These are phyloP conservation scores for Penicillium fimorum DNA, from an alignment of 495 filamentous ascomycete species.

Conservation along the genomic window DNA sequence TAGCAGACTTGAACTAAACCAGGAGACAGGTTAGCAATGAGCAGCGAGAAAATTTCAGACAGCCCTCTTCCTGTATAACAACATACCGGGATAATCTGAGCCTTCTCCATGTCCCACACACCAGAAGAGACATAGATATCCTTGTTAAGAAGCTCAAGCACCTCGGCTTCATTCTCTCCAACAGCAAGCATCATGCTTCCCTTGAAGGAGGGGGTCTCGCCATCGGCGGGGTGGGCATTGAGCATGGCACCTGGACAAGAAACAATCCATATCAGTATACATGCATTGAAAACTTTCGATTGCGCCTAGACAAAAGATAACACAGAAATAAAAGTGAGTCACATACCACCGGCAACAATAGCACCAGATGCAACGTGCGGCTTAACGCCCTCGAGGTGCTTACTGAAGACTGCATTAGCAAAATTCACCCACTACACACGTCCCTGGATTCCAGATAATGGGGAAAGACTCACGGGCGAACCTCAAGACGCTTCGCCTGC, in stretches of 20 bases:
- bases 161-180: constrained; percentile 66
- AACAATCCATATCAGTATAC: neutral
- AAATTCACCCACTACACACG: neutral
- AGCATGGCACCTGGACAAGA: constrained; percentile 64
- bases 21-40: constrained; percentile 6
- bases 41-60: neutral
- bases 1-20: constrained; percentile 42
- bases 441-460: neutral
- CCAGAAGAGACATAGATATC: constrained; percentile 69
- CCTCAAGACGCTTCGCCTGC: constrained; percentile 66
- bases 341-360: constrained; percentile 42
- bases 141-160: constrained; percentile 60
- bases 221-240: constrained; percentile 61
- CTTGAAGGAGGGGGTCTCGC: constrained; percentile 61
- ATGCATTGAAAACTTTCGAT: neutral
- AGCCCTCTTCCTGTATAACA: constrained; percentile 8
- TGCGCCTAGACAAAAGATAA: neutral
- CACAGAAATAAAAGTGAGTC: neutral
- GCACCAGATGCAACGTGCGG: constrained; percentile 33
- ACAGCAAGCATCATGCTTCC: constrained; percentile 65
- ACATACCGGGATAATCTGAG: constrained; percentile 52
- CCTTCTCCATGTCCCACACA: constrained; percentile 84
- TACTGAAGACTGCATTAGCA: constrained; percentile 15
- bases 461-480: constrained; percentile 61
- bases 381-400: constrained; percentile 37